Conservation (phyloP, 176 grass and related monocot species). For the Zoysia pacifica region DNA sequence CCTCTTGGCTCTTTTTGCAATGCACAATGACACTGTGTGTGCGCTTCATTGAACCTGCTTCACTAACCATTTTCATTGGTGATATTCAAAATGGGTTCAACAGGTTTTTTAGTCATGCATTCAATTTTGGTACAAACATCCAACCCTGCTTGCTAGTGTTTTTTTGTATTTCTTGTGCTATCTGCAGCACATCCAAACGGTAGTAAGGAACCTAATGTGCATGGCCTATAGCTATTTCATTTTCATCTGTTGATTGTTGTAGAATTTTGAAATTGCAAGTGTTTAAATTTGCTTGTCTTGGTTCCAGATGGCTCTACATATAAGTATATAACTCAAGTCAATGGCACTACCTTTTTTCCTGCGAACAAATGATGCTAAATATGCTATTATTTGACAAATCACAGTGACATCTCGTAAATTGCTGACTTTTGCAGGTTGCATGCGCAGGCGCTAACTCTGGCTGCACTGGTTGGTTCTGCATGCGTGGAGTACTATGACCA, state of each 20-base stretch:
- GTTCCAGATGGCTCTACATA: constrained; percentile 11
- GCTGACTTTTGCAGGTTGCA: constrained; percentile 74
- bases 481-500: constrained; percentile 87
- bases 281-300: neutral
- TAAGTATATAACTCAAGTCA: neutral
- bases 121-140: neutral
- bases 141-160: neutral
- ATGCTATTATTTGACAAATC: neutral
- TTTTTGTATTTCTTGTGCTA: constrained; percentile 2
- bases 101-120: neutral
- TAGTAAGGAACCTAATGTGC: neutral
- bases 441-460: constrained; percentile 79
- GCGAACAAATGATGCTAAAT: too few relatives aligned
- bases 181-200: neutral
- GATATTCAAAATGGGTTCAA: neutral
- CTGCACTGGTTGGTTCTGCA: constrained; percentile 74
- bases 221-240: neutral
- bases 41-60: neutral
- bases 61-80: neutral
- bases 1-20: neutral
- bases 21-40: neutral
- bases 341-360: neutral
- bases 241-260: constrained; percentile 2
- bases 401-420: constrained; percentile 12
- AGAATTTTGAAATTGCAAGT: neutral